Percentiles rank a stretch among this genome's conserved stretches.
phyloP scores from a whole-genome alignment of 495 filamentous ascomycete species.

The Mytilinidion resinicola region DNA sequence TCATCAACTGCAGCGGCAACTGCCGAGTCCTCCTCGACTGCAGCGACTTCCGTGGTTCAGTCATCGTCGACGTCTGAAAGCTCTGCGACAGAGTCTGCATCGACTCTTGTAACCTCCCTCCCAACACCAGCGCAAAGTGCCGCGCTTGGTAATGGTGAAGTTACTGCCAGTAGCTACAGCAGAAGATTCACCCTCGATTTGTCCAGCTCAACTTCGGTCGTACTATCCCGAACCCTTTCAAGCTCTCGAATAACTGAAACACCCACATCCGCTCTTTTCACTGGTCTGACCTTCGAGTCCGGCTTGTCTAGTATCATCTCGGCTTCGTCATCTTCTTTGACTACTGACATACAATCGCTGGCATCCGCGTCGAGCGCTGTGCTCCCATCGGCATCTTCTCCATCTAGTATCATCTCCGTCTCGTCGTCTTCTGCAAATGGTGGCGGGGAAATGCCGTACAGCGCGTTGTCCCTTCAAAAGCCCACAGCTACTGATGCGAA shows the following conservation, averaged over 20 bases:
- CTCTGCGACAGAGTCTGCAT: not conserved
- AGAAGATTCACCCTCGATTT: not conserved
- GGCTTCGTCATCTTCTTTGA: not conserved
- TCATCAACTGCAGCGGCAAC: not conserved
- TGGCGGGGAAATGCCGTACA: not conserved
- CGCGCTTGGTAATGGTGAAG: not conserved
- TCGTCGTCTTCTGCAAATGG: not conserved
- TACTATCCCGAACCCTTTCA: not conserved
- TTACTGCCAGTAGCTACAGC: not conserved
- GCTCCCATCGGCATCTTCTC: not conserved
- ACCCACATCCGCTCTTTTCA: too few relatives aligned
- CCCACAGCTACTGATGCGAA: not conserved
- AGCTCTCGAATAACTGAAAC: too few relatives aligned
- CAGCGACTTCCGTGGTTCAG: not conserved
- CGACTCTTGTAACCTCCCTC: not conserved
- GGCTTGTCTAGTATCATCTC: not conserved
- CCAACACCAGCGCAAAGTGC: not conserved
- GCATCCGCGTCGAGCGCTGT: not conserved
- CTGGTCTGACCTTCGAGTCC: not conserved
- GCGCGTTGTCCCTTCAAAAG: not conserved
- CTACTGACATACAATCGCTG: not conserved
- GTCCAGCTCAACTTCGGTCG: not conserved
- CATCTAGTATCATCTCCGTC: not conserved
- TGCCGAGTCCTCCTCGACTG: not conserved
- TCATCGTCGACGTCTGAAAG: not conserved